Conservation (phyloP, 176 grass and related monocot genomes). For the Saccharum officinarum region DNA sequence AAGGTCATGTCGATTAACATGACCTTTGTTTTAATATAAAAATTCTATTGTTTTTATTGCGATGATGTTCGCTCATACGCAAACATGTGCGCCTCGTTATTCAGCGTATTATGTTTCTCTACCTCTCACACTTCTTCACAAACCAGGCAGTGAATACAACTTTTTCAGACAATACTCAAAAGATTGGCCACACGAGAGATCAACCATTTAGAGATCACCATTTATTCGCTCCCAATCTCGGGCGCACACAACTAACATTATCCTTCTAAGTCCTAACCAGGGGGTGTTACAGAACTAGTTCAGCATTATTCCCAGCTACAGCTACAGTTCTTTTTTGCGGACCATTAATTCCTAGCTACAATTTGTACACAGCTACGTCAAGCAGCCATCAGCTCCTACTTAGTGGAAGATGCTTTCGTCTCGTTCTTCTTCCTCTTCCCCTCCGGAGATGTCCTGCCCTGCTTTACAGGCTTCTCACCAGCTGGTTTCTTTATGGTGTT, state of each 20-base stretch:
- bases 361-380: constrained; percentile 18
- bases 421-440: background rate
- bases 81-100: background rate
- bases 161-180: background rate
- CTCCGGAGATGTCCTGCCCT: background rate
- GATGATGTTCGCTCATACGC: too few relatives aligned
- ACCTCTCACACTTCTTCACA: background rate
- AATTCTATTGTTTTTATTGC: too few relatives aligned
- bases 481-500: background rate
- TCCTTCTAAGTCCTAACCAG: background rate
- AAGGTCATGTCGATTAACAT: too few relatives aligned
- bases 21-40: too few relatives aligned
- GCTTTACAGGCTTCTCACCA: constrained; percentile 2
- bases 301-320: background rate
- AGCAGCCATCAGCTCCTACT: background rate
- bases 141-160: background rate
- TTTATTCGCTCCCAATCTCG: background rate
- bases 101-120: background rate
- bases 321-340: background rate
- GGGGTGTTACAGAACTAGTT: constrained; percentile 1
- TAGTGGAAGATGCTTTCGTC: background rate
- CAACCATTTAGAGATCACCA: too few relatives aligned
- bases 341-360: background rate
- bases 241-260: background rate
- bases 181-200: background rate